phyloP scores from a whole-genome alignment of 352 stramenopile species.

The Globisporangium alternatum region DNA sequence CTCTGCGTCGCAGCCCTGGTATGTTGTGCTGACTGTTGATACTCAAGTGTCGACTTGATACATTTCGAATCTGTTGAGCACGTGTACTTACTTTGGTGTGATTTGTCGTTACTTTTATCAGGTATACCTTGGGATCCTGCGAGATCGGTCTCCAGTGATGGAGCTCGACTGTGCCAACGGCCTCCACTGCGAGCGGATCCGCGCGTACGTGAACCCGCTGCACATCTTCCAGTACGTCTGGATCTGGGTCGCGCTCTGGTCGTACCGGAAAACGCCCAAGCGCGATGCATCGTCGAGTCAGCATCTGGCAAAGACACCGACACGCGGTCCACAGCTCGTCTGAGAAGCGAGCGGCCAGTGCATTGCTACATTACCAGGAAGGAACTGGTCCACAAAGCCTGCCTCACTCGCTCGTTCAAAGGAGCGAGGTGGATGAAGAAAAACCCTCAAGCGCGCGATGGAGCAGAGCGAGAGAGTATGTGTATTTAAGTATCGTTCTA shows the following conservation, averaged over 20 bases:
- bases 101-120: conserved; percentile 6
- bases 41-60: background rate
- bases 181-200: conserved; percentile 38
- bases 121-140: conserved; percentile 43
- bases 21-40: background rate
- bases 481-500: conserved; percentile 6
- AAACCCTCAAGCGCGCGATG: background rate
- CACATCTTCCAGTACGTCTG: conserved; percentile 33
- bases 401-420: background rate
- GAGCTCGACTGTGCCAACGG: conserved; percentile 66
- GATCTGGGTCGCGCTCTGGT: conserved; percentile 19
- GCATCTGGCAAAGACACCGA: conserved; percentile 9
- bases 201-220: conserved; percentile 30
- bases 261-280: conserved; percentile 16
- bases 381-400: background rate
- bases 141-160: conserved; percentile 14
- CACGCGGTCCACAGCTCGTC: background rate
- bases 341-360: background rate
- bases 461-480: background rate
- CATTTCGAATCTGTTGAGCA: background rate
- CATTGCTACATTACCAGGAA: background rate
- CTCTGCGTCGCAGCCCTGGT: conserved; percentile 43
- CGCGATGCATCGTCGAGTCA: background rate
- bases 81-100: background rate
- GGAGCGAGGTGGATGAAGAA: background rate